A percentile compares a stretch with the other conserved stretches of the same genome.
These are phyloP conservation scores for Sphagnum magellanicum DNA, from an alignment of 228 moss, liverwort and hornwort species.

Conservation along the genomic window DNA sequence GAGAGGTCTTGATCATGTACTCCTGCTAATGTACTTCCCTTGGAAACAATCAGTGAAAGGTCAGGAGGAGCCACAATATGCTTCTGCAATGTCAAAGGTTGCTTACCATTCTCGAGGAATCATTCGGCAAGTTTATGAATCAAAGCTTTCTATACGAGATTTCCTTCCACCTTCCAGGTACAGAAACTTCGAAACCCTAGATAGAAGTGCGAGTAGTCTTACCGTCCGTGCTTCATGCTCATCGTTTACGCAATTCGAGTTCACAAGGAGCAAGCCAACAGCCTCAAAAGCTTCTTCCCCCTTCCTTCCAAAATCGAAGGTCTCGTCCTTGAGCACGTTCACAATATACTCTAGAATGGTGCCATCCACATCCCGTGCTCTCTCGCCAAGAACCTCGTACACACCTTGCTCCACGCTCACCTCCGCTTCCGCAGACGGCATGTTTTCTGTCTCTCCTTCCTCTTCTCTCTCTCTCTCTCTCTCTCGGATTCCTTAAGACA, in stretches of 20 bases:
- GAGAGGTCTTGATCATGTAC: background rate
- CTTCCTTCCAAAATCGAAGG: constrained; percentile 88
- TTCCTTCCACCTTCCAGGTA: too few species aligned
- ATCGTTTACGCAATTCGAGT: constrained; percentile 71
- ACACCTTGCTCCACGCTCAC: constrained; percentile 74
- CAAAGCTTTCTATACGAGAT: too few species aligned
- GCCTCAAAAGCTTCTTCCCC: constrained; percentile 93
- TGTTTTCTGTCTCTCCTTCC: constrained; percentile 21
- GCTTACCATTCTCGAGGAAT: too few species aligned
- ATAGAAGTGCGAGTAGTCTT: constrained; percentile 8
- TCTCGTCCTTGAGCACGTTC: constrained; percentile 94
- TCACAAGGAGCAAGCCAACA: constrained; percentile 71
- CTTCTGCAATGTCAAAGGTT: too few species aligned
- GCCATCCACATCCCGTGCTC: constrained; percentile 74
- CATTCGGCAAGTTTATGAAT: too few species aligned
- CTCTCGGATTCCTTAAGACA: too few species aligned
- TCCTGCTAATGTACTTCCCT: too few species aligned
- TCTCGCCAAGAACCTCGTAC: constrained; percentile 67
- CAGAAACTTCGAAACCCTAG: background rate
- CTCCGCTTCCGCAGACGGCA: constrained; percentile 74
- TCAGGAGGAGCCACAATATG: too few species aligned
- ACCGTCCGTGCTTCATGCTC: constrained; percentile 74
- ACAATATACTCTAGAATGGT: constrained; percentile 83
- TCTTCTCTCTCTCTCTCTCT: background rate
- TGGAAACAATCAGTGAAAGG: too few species aligned